phyloP scores from a whole-genome alignment of 768 basidiomycete species.

The Sporobolomyces roseus region DNA sequence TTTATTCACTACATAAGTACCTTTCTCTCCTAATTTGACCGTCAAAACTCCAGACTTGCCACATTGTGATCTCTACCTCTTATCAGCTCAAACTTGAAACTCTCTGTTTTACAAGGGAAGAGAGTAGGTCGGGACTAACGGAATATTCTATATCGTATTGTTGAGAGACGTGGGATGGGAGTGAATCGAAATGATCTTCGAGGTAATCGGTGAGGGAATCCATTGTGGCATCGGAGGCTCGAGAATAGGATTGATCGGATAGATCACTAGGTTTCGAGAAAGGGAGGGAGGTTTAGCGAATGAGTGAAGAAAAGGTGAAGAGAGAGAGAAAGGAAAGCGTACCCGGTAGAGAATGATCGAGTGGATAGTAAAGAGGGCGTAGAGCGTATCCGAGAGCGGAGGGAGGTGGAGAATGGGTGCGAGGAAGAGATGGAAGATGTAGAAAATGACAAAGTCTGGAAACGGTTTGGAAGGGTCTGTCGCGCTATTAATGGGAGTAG shows the following conservation, averaged over 20 bases:
- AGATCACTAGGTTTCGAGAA: no score
- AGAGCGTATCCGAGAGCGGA: no score
- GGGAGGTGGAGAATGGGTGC: no score
- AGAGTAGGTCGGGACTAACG: constrained; percentile 50
- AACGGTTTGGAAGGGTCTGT: no score
- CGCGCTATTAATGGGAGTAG: no score
- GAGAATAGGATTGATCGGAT: constrained; percentile 65
- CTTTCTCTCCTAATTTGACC: constrained; percentile 65
- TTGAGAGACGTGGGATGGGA: constrained; percentile 55
- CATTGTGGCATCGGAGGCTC: constrained; percentile 72
- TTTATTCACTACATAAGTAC: constrained; percentile 94
- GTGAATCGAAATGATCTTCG: constrained; percentile 59
- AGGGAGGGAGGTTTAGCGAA: no score
- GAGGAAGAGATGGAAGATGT: no score
- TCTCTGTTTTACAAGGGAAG: neutral
- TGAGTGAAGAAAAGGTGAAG: neutral
- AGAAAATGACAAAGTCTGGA: no score
- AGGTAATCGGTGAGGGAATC: constrained; percentile 66
- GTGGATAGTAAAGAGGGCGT: no score
- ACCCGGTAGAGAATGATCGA: constrained; percentile 8
- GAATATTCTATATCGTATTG: constrained; percentile 90
- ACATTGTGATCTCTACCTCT: constrained; percentile 25
- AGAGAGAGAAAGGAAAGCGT: neutral
- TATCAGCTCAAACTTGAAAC: neutral
- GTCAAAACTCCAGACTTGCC: constrained; percentile 84